Conservation (phyloP, 208 protist species). For the Leishmania amazonensis region DNA sequence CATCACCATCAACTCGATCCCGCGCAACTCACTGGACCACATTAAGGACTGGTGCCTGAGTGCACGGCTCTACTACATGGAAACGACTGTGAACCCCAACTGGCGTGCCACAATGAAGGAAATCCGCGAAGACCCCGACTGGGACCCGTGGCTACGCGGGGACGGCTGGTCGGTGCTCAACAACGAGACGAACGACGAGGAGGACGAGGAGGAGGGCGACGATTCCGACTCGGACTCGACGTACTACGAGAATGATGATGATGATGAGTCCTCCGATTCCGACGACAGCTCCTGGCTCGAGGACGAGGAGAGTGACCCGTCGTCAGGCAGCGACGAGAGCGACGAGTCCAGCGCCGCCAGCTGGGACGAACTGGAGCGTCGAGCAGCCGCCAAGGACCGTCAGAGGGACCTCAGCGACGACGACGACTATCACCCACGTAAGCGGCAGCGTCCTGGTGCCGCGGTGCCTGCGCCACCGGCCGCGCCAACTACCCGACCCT, state of each 20-base stretch:
- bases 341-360: constrained; percentile 64
- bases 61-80: constrained; percentile 85
- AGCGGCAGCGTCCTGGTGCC: constrained; percentile 33
- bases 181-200: constrained; percentile 80
- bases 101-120: constrained; percentile 81
- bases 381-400: constrained; percentile 76
- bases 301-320: constrained; percentile 75
- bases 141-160: constrained; percentile 77
- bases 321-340: constrained; percentile 45
- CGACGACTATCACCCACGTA: constrained; percentile 58
- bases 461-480: constrained; percentile 4
- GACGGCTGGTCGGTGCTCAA: constrained; percentile 76
- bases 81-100: constrained; percentile 77
- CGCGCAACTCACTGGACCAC: constrained; percentile 47
- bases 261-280: constrained; percentile 62
- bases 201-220: constrained; percentile 79
- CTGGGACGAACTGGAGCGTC: constrained; percentile 87
- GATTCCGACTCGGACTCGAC: constrained; percentile 78
- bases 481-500: constrained; percentile 14
- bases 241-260: constrained; percentile 81
- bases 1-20: constrained; percentile 70
- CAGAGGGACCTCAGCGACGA: constrained; percentile 61
- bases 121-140: constrained; percentile 86
- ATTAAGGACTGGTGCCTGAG: constrained; percentile 88
- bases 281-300: constrained; percentile 78